These are phyloP conservation scores for Paracoccidioides lutzii DNA, from an alignment of 2,329 filamentous ascomycete genomes.

Conservation along the genomic window DNA sequence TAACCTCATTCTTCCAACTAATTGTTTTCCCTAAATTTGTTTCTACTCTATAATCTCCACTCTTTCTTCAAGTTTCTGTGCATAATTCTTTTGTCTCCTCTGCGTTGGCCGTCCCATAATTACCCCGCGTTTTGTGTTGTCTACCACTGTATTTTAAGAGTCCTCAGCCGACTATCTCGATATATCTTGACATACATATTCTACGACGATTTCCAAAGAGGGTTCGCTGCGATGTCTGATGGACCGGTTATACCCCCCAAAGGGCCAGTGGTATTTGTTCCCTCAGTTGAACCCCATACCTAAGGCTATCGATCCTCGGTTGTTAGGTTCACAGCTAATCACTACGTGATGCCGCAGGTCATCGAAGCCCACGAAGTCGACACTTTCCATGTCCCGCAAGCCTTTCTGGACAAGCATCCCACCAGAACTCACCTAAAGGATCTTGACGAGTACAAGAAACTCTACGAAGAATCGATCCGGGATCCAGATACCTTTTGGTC, in stretches of 20 bases:
- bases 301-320: background rate
- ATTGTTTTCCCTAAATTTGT: no score
- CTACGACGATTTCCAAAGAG: background rate
- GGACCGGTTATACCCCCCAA: constrained; percentile 23
- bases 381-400: constrained; percentile 44
- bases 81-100: no score
- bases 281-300: background rate
- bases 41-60: no score
- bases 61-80: no score
- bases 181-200: background rate
- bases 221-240: constrained; percentile 25
- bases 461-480: constrained; percentile 74
- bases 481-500: constrained; percentile 86
- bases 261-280: constrained; percentile 28
- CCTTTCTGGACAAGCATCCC: constrained; percentile 47
- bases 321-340: background rate
- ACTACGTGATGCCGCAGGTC: constrained; percentile 26
- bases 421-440: constrained; percentile 46
- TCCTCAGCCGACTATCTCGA: background rate
- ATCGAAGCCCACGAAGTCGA: constrained; percentile 37
- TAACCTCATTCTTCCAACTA: no score
- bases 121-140: no score
- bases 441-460: constrained; percentile 49
- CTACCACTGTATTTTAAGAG: background rate
- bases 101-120: no score